Evolutionary conservation across 106 monocot species (phyloP).

Genomic region (Platanthera zijinensis): DNA sequence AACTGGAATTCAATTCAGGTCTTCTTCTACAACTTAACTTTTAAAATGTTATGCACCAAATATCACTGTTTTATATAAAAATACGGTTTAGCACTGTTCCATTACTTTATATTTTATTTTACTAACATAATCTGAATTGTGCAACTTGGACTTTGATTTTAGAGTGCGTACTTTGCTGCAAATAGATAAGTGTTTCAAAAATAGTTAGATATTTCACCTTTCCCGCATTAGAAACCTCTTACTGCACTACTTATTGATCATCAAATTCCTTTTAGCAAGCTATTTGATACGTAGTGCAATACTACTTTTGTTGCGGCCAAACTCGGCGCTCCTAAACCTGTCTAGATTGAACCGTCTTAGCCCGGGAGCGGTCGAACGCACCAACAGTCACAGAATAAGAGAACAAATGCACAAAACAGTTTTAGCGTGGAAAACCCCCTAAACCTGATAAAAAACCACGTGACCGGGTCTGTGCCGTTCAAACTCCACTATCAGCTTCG

Average conservation of each 20-base stretch:
- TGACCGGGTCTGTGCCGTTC: too few species aligned
- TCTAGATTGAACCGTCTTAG: too few species aligned
- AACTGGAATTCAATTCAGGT: conserved; percentile 60
- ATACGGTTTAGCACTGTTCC: neutral
- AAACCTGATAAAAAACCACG: too few species aligned
- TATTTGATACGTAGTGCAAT: neutral
- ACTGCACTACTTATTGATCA: neutral
- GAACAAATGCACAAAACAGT: too few species aligned
- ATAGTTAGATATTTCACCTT: neutral
- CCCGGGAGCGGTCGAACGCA: too few species aligned
- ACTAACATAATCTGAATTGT: neutral
- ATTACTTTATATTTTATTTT: neutral
- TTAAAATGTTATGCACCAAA: neutral
- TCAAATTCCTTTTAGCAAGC: neutral
- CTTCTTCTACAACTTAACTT: neutral
- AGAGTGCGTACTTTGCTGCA: neutral
- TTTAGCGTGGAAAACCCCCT: too few species aligned
- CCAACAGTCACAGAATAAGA: too few species aligned
- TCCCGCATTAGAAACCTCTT: neutral
- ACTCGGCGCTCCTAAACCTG: too few species aligned
- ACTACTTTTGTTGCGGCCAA: too few species aligned
- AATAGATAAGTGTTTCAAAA: neutral
- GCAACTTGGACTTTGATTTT: neutral
- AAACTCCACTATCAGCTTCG: too few species aligned
- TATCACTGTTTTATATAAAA: neutral